Conservation (phyloP, 106 monocot species). For the Acorus calamus region DNA sequence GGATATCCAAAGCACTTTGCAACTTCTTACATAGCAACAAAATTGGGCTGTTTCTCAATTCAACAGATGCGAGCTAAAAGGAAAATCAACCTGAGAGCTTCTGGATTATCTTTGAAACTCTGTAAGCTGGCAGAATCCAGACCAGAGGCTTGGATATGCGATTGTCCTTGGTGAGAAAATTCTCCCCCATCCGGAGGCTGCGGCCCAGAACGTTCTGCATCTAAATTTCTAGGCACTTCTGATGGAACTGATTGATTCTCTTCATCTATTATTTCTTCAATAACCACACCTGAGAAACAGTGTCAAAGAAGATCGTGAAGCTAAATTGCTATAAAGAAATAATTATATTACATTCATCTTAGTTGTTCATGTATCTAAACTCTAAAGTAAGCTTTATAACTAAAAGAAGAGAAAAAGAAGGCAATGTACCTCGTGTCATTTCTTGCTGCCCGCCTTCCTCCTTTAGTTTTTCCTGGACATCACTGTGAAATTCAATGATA, state of each 20-base stretch:
- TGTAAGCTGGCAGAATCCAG: slow-evolving; percentile 21
- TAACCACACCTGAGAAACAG: slow-evolving; percentile 42
- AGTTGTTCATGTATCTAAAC: too few relatives aligned
- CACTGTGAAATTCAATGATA: slow-evolving; percentile 25
- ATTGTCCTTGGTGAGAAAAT: slow-evolving; percentile 8
- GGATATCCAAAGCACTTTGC: too few relatives aligned
- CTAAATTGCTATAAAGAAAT: too few relatives aligned
- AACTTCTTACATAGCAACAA: too few relatives aligned
- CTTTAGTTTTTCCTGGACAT: slow-evolving; percentile 42
- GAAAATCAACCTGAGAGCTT: slow-evolving; percentile 26
- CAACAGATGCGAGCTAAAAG: not conserved
- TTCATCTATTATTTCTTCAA: slow-evolving; percentile 81
- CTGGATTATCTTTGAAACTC: slow-evolving; percentile 52
- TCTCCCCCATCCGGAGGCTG: slow-evolving; percentile 27
- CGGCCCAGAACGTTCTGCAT: slow-evolving; percentile 21
- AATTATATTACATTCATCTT: too few relatives aligned
- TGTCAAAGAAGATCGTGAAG: not conserved
- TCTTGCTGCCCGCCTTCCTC: slow-evolving; percentile 19
- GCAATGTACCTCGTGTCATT: slow-evolving; percentile 16
- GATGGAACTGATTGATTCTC: slow-evolving; percentile 19
- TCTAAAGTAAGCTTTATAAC: not conserved
- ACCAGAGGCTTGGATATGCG: slow-evolving; percentile 8
- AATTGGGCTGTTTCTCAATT: not conserved
- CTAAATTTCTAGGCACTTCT: slow-evolving; percentile 14
- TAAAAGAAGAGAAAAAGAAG: slow-evolving; percentile 1